Evolutionary conservation across 2,329 filamentous ascomycete species (phyloP).

Genomic region (Scedosporium aurantiacum): DNA sequence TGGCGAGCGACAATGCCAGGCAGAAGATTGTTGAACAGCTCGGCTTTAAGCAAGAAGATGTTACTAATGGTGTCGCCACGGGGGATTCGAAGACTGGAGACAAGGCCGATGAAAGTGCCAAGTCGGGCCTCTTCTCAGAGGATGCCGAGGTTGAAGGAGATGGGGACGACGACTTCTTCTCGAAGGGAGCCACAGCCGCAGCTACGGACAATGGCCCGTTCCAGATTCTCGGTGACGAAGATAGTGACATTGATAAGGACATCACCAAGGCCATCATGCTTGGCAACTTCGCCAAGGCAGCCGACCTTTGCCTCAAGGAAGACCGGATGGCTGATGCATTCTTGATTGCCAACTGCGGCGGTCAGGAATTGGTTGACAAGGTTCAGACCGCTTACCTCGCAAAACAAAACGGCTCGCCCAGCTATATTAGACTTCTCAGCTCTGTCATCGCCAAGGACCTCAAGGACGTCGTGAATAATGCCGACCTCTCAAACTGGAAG

Average conservation of each 20-base stretch:
- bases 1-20: slow-evolving; percentile 76
- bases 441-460: slow-evolving; percentile 94
- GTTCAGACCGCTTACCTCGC: slow-evolving; percentile 86
- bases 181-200: slow-evolving; percentile 85
- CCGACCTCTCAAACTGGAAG: slow-evolving; percentile 87
- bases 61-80: slow-evolving; percentile 22
- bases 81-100: slow-evolving; percentile 19
- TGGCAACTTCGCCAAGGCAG: slow-evolving; percentile 80
- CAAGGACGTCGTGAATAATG: slow-evolving; percentile 97
- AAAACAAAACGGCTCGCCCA: slow-evolving; percentile 70
- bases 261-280: slow-evolving; percentile 84
- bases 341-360: slow-evolving; percentile 94
- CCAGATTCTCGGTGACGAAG: slow-evolving; percentile 73
- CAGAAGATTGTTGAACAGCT: slow-evolving; percentile 80
- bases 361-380: slow-evolving; percentile 86
- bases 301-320: slow-evolving; percentile 79
- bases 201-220: slow-evolving; percentile 93
- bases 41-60: slow-evolving; percentile 59
- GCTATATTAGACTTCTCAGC: slow-evolving; percentile 80
- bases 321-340: slow-evolving; percentile 91
- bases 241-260: slow-evolving; percentile 70
- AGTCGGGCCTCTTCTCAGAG: slow-evolving; percentile 72
- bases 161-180: slow-evolving; percentile 77
- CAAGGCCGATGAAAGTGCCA: slow-evolving; percentile 25
- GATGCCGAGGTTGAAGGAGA: slow-evolving; percentile 47